Evolutionary conservation across 2,329 filamentous ascomycete species (phyloP).

Genomic region (Verticillium zaregamsianum): DNA sequence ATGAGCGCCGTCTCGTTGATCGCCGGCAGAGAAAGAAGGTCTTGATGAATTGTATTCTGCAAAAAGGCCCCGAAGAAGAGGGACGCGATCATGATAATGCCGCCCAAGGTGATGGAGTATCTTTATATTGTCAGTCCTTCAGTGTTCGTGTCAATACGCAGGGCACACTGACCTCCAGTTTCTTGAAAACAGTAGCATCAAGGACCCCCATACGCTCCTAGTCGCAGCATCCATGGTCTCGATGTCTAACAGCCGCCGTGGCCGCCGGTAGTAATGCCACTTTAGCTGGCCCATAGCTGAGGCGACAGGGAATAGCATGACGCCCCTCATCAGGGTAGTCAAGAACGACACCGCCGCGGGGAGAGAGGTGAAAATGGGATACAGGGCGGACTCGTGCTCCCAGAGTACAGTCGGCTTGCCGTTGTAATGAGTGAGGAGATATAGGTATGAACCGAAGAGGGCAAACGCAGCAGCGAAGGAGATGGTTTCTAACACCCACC

Average conservation of each 20-base stretch:
- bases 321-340: not conserved
- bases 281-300: conserved; percentile 2
- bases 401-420: not conserved
- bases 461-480: not conserved
- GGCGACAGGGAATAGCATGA: not conserved
- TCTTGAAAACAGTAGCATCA: not conserved
- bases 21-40: too few species aligned
- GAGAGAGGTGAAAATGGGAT: not conserved
- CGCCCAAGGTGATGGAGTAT: not conserved
- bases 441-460: not conserved
- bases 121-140: not conserved
- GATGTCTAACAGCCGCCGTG: not conserved
- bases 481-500: not conserved
- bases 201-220: not conserved
- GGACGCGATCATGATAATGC: not conserved
- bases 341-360: not conserved
- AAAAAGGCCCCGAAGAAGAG: conserved; percentile 1
- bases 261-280: not conserved
- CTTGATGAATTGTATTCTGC: not conserved
- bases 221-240: not conserved
- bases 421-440: not conserved
- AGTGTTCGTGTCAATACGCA: too few species aligned
- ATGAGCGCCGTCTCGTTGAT: not conserved
- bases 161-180: not conserved
- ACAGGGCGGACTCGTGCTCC: not conserved